Evolutionary conservation across 441 rosid genomes (phyloP), one percentile per base, ranked within the genome.

Genomic region (Breynia disticha): DNA sequence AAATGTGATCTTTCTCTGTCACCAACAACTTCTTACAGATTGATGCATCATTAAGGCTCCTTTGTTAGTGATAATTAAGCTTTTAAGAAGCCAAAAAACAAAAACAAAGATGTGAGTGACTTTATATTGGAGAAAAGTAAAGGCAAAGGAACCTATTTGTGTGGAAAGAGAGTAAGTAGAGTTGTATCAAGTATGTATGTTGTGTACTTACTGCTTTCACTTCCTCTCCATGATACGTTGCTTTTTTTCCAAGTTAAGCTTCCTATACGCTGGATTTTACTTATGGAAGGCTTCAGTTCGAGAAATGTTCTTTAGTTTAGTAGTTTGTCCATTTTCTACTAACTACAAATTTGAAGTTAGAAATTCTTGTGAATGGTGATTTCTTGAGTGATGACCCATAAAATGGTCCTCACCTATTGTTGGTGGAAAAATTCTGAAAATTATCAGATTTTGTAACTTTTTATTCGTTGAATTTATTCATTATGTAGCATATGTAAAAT

Each of bases 41-140:
- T 56, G 63, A 52, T 62, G 58, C 54, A 56, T 62, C 21, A 39
- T 20, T 55, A 62, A 65, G 60, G 21, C 28, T 66, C 56, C 52
- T 19, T 28, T 15, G 59, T 28, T 50, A 61, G 20, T 59, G 48
- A 55, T 43, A n/a, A 48, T 37, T 7, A 35, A 37, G 18, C 21
- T n/a, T 20, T 42, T 35, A 13, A 41, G 43, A 9, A 21, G 50
- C 20, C 57, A 48, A 42, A 41, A 41, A n/a, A 11, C 20, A 16
- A 41, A 22, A 18, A 19, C 5, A 9, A 39, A 50, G 3, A 44
- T 46, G 47, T 37, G 10, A 54, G 59, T 52, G 22, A 54, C 81
- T 73, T 78, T 70, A 66, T 73, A 73, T 52, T 72, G 67, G 73
- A 65, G 83, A 78, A 66, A 78, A 69, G 83, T 76, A 67, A 66